Evolutionary conservation across 1,139 yeast species (phyloP), one percentile per base, ranked within the genome.

Genomic region (Geotrichum europaeum): DNA sequence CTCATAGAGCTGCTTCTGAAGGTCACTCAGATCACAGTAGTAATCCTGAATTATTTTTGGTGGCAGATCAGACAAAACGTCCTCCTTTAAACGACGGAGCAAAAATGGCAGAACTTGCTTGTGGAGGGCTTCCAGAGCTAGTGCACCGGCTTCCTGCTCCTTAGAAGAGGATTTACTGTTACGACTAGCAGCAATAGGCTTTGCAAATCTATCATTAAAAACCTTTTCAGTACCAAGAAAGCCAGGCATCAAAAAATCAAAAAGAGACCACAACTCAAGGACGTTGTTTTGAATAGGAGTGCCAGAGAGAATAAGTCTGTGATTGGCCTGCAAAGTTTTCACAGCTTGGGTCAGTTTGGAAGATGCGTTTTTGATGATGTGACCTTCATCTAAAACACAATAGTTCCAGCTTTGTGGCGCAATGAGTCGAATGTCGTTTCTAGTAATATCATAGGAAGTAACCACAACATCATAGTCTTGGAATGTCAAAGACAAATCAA

Each of bases 251-350:
- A 95, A 79, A 73, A 91, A 95, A 73, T 95, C 99, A 78, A 95
- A 95, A 68, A 95, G 78, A 2, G 99, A 94, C 99, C 99, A 95
- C 64, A 95, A 78, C 72, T 95, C 99, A 56, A 95, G 80, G 1
- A 95, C 99, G 70, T 95, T 94, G 70, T 95, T 95, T 74, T 95
- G 99, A 69, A 95, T 94, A 30, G 99, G 99, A 0, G 99, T 95
- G 68, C 99, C 99, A 0, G 98, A 89, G 62, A 95, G 79, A 50
- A 95, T 87, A 65, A 95, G 81, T 60, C 99, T 78, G 74, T 95
- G 99, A 65, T 92, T 92, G 1, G 99, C 96, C 62, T 81, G 79
- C 34, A 94, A 78, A 64, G 81, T 78, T 72, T 94, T 95, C 13
- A 94, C 97, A 1, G 97, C 86, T 69, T 87, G 88, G 1, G 98